Conservation (phyloP, 257 asterid species). For the Ocimum tenuiflorum region DNA sequence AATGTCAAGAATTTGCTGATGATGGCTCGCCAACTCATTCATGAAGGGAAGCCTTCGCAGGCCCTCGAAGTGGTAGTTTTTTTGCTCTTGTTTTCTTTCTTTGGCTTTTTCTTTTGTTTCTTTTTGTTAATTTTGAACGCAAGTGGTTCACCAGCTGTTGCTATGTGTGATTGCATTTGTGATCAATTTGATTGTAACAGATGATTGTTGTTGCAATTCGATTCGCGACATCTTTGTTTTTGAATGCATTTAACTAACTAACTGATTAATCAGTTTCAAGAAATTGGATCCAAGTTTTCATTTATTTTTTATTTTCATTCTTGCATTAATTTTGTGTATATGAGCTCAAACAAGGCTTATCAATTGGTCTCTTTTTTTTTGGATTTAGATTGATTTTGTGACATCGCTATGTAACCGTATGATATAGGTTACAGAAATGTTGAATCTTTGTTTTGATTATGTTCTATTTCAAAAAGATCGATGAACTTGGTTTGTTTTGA, state of each 20-base stretch:
- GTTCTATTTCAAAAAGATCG: background rate
- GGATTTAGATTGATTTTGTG: background rate
- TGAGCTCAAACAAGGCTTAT: background rate
- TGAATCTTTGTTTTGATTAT: background rate
- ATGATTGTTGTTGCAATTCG: background rate
- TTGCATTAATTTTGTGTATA: background rate
- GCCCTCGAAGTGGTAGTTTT: constrained; percentile 79
- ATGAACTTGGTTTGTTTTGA: background rate
- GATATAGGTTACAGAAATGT: background rate
- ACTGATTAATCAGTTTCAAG: background rate
- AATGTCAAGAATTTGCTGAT: constrained; percentile 42
- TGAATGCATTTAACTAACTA: background rate
- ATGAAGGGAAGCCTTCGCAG: constrained; percentile 74
- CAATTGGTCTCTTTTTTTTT: background rate
- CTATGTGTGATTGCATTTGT: constrained; percentile 7
- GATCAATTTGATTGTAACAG: constrained; percentile 7
- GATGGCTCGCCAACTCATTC: constrained; percentile 66
- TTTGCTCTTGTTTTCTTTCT: background rate
- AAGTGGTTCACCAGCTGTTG: background rate
- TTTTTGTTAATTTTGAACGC: background rate
- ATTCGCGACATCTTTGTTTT: background rate
- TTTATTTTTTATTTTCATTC: background rate
- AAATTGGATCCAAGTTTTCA: background rate
- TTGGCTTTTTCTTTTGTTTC: background rate
- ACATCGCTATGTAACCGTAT: background rate